phyloP scores from a whole-genome alignment of 2,329 filamentous ascomycete genomes.

The Bipolaris zeicola region DNA sequence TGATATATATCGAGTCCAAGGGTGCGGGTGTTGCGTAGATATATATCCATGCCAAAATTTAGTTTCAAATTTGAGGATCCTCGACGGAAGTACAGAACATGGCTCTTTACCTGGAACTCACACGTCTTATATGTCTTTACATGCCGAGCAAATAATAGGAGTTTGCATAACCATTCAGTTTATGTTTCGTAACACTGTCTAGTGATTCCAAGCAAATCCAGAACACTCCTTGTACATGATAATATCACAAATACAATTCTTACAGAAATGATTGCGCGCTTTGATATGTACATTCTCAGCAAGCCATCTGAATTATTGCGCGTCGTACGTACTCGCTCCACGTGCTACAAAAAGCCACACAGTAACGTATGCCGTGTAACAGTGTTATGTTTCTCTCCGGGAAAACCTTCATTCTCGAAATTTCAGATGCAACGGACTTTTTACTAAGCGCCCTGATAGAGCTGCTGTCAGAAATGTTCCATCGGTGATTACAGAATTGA shows the following conservation, averaged over 20 bases:
- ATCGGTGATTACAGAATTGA: no score
- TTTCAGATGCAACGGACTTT: neutral
- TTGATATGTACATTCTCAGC: neutral
- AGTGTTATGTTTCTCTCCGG: neutral
- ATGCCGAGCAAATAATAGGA: no score
- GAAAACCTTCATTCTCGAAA: neutral
- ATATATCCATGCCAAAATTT: no score
- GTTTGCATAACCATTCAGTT: no score
- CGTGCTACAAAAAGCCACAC: constrained; percentile 1
- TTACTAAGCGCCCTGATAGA: neutral
- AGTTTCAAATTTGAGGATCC: no score
- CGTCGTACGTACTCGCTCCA: neutral
- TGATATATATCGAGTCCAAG: no score
- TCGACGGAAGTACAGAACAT: no score
- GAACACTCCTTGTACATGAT: neutral
- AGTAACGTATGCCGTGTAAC: constrained; percentile 6
- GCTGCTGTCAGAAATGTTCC: no score
- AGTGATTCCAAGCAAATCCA: neutral
- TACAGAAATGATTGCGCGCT: neutral
- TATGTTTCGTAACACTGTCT: no score
- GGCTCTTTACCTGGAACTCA: no score
- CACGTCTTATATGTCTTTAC: no score
- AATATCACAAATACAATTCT: neutral
- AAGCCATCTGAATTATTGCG: neutral
- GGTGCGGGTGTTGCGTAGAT: no score